phyloP scores from a whole-genome alignment of 192 early-diverging fungal species.

The Linnemannia schmuckeri region DNA sequence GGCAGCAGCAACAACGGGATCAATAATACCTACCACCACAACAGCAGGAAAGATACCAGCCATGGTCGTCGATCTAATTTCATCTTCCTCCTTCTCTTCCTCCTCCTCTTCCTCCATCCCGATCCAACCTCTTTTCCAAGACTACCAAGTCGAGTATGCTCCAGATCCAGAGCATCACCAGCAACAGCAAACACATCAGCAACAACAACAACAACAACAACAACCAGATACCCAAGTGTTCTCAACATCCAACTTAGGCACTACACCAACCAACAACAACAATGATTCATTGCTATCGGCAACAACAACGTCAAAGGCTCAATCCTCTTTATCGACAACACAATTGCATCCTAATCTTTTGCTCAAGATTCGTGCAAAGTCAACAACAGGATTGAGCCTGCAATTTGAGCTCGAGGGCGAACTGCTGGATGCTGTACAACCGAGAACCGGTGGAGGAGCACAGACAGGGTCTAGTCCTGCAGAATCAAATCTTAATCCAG shows the following conservation, averaged over 20 bases:
- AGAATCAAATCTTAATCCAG: neutral
- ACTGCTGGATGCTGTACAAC: constrained; percentile 32
- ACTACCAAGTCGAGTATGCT: constrained; percentile 11
- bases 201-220: neutral
- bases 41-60: neutral
- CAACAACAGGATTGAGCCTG: constrained; percentile 16
- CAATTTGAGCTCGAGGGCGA: constrained; percentile 29
- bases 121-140: constrained; percentile 11
- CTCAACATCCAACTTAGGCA: neutral
- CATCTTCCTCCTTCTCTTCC: constrained; percentile 12
- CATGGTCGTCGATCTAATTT: constrained; percentile 11
- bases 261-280: neutral
- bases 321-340: neutral
- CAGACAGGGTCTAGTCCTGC: constrained; percentile 3
- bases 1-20: neutral
- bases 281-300: neutral
- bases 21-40: neutral
- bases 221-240: neutral
- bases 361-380: constrained; percentile 23
- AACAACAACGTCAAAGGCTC: neutral
- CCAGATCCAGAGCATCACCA: constrained; percentile 21
- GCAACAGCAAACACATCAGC: neutral
- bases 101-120: constrained; percentile 15
- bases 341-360: constrained; percentile 10
- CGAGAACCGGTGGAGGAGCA: neutral